phyloP scores from a whole-genome alignment of 140 eudicot genomes.

The Bidens hawaiensis region DNA sequence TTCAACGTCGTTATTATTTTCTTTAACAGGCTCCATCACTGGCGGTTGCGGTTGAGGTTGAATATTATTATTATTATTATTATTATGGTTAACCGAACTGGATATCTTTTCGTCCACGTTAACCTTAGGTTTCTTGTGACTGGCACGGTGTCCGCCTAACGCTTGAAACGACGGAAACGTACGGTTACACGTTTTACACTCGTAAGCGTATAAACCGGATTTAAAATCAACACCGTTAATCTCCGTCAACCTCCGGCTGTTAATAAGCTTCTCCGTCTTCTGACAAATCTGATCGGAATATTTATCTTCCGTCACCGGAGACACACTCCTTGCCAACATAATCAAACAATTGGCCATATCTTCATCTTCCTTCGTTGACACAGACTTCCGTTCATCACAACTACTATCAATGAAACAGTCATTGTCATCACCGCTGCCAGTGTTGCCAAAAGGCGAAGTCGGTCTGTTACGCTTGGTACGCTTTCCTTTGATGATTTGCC shows the following conservation, averaged over 20 bases:
- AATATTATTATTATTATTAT: too few species aligned
- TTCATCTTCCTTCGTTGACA: slow-evolving; percentile 48
- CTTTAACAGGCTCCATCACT: slow-evolving; percentile 12
- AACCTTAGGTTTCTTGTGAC: slow-evolving; percentile 59
- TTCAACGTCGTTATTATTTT: neutral
- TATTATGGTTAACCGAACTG: neutral
- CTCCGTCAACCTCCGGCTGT: slow-evolving; percentile 32
- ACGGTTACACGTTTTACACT: slow-evolving; percentile 65
- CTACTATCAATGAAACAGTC: slow-evolving; percentile 20
- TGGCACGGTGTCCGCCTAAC: slow-evolving; percentile 65
- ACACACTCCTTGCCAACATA: slow-evolving; percentile 54
- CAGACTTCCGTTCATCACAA: neutral
- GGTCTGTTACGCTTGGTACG: slow-evolving; percentile 64
- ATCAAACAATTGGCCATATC: slow-evolving; percentile 87
- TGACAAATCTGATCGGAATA: slow-evolving; percentile 18
- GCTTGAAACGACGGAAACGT: slow-evolving; percentile 65
- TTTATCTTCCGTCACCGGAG: neutral
- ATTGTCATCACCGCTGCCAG: slow-evolving; percentile 4
- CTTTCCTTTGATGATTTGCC: slow-evolving; percentile 45
- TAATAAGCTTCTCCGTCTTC: slow-evolving; percentile 25
- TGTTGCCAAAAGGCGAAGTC: slow-evolving; percentile 27
- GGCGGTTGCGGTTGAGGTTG: slow-evolving; percentile 11
- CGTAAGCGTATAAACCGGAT: slow-evolving; percentile 38
- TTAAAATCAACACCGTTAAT: slow-evolving; percentile 39
- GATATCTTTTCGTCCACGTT: slow-evolving; percentile 30